These are phyloP conservation scores for Penicillium paradoxum DNA, from an alignment of 495 filamentous ascomycete genomes.

Conservation along the genomic window DNA sequence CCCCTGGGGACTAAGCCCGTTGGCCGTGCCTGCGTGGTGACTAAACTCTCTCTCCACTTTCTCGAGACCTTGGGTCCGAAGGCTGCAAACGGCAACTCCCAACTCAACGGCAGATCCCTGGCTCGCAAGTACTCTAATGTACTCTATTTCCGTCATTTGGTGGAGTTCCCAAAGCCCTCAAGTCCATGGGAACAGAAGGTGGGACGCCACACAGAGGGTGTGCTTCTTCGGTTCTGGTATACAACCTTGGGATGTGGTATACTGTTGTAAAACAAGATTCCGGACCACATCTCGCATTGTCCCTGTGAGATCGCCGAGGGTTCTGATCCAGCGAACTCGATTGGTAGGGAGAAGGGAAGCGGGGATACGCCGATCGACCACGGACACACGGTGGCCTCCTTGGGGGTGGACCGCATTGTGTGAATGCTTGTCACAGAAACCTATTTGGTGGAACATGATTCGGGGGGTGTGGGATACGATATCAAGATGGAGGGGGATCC, in stretches of 20 bases:
- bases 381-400: background rate
- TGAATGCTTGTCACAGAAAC: background rate
- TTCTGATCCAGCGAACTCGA: background rate
- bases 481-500: background rate
- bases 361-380: background rate
- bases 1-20: conserved; percentile 6
- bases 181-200: background rate
- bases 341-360: background rate
- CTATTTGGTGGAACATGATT: background rate
- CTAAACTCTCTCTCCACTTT: background rate
- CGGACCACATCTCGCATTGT: background rate
- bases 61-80: background rate
- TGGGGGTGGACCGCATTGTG: background rate
- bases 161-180: background rate
- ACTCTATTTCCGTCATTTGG: background rate
- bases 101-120: background rate
- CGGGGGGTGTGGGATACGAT: background rate
- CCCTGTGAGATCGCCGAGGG: background rate
- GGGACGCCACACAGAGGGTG: too few species aligned
- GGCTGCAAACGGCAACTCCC: conserved; percentile 2
- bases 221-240: too few species aligned
- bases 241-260: too few species aligned
- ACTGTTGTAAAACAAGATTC: background rate
- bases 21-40: conserved; percentile 5
- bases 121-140: background rate